Evolutionary conservation across 2,329 filamentous ascomycete species (phyloP).

Genomic region (Raffaelea arxii): DNA sequence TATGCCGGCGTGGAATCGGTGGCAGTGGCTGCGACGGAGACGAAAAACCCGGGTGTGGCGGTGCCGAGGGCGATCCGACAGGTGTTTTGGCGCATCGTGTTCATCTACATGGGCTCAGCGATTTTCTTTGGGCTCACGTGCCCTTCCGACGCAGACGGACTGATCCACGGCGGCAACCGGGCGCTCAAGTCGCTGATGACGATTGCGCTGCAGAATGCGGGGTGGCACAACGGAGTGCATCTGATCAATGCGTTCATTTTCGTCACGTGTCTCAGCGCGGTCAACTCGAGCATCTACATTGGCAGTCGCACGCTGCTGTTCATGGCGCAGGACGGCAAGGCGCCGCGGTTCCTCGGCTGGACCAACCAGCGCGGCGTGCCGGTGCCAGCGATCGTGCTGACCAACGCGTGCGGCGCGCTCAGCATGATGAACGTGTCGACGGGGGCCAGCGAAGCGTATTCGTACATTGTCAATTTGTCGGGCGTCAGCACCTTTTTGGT

Average conservation of each 20-base stretch:
- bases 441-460: slow-evolving; percentile 54
- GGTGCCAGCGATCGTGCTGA: slow-evolving; percentile 52
- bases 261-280: slow-evolving; percentile 59
- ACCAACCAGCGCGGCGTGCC: slow-evolving; percentile 56
- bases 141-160: slow-evolving; percentile 54
- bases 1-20: slow-evolving; percentile 59
- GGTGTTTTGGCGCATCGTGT: slow-evolving; percentile 51
- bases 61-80: slow-evolving; percentile 50
- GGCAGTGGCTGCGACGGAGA: slow-evolving; percentile 54
- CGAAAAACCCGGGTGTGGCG: slow-evolving; percentile 45
- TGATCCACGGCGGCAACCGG: slow-evolving; percentile 51
- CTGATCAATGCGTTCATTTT: slow-evolving; percentile 73
- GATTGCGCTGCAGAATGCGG: slow-evolving; percentile 62
- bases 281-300: slow-evolving; percentile 71
- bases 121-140: slow-evolving; percentile 69
- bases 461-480: slow-evolving; percentile 60
- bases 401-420: slow-evolving; percentile 61
- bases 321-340: slow-evolving; percentile 66
- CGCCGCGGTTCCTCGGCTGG: slow-evolving; percentile 57
- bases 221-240: slow-evolving; percentile 63
- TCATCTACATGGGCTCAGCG: slow-evolving; percentile 58
- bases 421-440: slow-evolving; percentile 67
- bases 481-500: slow-evolving; percentile 64
- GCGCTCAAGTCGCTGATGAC: slow-evolving; percentile 66
- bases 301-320: slow-evolving; percentile 64